A percentile compares a stretch with the other conserved stretches of the same genome.
Conservation (phyloP, 2,329 filamentous ascomycete species). For the Nothophoma quercina region DNA sequence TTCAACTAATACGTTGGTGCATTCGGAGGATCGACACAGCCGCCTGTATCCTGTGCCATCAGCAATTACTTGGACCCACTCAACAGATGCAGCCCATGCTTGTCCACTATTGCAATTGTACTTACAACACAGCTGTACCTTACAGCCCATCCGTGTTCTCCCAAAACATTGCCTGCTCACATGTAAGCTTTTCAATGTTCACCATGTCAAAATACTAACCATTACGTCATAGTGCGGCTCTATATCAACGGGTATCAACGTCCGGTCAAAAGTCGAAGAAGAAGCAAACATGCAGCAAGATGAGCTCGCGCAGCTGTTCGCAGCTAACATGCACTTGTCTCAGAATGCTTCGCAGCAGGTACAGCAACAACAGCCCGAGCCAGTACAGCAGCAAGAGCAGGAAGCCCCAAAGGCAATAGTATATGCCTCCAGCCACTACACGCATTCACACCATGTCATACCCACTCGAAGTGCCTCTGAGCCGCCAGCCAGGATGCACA, state of each 20-base stretch:
- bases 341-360: slow-evolving; percentile 40
- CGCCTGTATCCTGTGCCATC: neutral
- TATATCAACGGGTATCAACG: slow-evolving; percentile 54
- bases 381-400: slow-evolving; percentile 22
- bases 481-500: slow-evolving; percentile 42
- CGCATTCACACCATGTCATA: slow-evolving; percentile 75
- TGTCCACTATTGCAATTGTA: slow-evolving; percentile 50
- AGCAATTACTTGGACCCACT: slow-evolving; percentile 7
- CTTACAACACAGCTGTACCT: slow-evolving; percentile 50
- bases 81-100: slow-evolving; percentile 47
- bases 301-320: slow-evolving; percentile 82
- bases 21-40: slow-evolving; percentile 1
- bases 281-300: slow-evolving; percentile 70
- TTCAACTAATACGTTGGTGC: slow-evolving; percentile 32
- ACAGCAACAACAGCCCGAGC: slow-evolving; percentile 57
- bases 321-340: slow-evolving; percentile 73
- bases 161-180: slow-evolving; percentile 53
- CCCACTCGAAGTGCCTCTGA: slow-evolving; percentile 40
- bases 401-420: slow-evolving; percentile 60
- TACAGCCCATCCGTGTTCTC: slow-evolving; percentile 55
- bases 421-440: slow-evolving; percentile 86
- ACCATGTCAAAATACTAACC: slow-evolving; percentile 34
- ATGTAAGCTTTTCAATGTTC: slow-evolving; percentile 51
- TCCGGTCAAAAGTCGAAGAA: slow-evolving; percentile 40
- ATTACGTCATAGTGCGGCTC: slow-evolving; percentile 55